Base-by-base conservation (phyloP, 140 eudicot genomes). In the Bidens hawaiensis region DNA sequence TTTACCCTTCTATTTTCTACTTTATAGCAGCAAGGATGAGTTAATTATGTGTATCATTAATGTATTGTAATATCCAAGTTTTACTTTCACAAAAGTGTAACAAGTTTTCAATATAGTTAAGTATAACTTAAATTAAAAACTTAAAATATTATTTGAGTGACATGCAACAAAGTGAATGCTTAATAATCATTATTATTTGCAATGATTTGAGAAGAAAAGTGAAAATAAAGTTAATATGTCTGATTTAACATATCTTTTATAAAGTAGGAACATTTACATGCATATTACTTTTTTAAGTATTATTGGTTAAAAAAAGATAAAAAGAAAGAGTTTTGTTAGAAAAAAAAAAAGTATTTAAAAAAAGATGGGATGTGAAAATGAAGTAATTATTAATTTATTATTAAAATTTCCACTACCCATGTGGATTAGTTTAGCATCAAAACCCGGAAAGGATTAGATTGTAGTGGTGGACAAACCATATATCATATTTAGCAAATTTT, bases 381-480 rank as follows among this genome's bases (percentile, higher is more conserved):
- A 62, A 62, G 76, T 70, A 26, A 55, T 70, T 38, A 54, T n/a
- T n/a, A n/a, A n/a, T n/a, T n/a, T n/a, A n/a, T 61, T 47, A 60
- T 23, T 11, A 25, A 48, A 18, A 71, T 24, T 64, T 36, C 69
- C 53, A 61, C 62, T 50, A 60, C 52, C 62, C 76, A 61, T 49
- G 70, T 61, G 76, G 76, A 50, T 61, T 62, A 40, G 64, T 71
- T 71, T 22, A 62, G 76, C 76, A 71, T 51, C 14, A 62, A 62
- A 62, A 38, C 69, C 69, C 27, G 52, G 17, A 36, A 34, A 19
- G 27, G 50, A 31, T 45, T 42, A n/a, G 41, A 40, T 64, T 4
- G n/a, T 0, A 17, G 31, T 22, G 46, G 31, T 27, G 59, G 60
- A 34, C 16, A 33, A 65, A 19, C 17, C 26, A 49, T 2, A 31